Percentiles rank a stretch among this genome's conserved stretches.
Evolutionary conservation across 305 asterid genomes (phyloP).

Genomic region (Solanum aculeatissimum): DNA sequence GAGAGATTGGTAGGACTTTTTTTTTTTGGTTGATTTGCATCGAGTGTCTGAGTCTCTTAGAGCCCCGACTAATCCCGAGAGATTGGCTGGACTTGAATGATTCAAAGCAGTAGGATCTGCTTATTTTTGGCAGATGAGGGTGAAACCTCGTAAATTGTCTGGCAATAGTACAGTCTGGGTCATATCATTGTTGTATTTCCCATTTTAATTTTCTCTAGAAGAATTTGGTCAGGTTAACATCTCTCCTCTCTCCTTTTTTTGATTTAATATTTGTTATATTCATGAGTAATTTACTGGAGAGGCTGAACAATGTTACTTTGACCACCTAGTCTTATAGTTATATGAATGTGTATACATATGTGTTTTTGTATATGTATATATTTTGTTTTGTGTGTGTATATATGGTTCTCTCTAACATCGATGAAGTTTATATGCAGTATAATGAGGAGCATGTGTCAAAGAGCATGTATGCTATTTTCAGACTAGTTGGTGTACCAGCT

Average conservation of each 20-base stretch:
- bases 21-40: too few relatives aligned
- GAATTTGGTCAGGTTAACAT: background rate
- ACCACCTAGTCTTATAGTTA: background rate
- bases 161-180: background rate
- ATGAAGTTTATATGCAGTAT: conserved; percentile 44
- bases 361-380: background rate
- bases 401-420: background rate
- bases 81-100: background rate
- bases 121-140: background rate
- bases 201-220: background rate
- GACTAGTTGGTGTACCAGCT: conserved; percentile 41
- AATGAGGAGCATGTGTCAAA: conserved; percentile 95
- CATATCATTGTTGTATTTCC: background rate
- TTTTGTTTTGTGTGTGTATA: background rate
- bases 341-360: background rate
- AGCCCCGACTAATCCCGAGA: too few relatives aligned
- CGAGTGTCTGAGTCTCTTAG: too few relatives aligned
- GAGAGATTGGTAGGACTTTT: background rate
- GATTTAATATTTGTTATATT: background rate
- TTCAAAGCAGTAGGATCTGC: background rate
- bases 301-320: background rate
- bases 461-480: conserved; percentile 81
- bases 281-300: background rate
- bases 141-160: background rate
- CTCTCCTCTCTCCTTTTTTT: background rate